Evolutionary conservation across 75 land plant genomes (phyloP).

Genomic region (Cunninghamia lanceolata): DNA sequence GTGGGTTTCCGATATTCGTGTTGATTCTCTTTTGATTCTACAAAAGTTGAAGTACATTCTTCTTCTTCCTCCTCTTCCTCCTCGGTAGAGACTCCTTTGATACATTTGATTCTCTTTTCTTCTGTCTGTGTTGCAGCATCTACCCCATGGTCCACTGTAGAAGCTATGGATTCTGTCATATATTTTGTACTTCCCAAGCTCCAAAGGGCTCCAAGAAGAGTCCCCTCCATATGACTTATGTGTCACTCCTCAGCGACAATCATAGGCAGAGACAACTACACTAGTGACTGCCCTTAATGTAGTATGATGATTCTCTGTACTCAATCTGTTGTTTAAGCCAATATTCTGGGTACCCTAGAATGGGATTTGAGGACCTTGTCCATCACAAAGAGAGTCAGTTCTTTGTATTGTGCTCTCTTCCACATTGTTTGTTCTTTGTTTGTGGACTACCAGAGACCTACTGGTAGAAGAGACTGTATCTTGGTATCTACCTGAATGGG

Average conservation of each 20-base stretch:
- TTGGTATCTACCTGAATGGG: no score
- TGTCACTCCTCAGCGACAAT: neutral
- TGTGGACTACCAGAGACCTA: no score
- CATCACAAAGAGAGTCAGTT: no score
- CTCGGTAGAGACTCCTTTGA: constrained; percentile 61
- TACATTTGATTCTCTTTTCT: constrained; percentile 37
- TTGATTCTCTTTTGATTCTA: neutral
- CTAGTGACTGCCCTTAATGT: neutral
- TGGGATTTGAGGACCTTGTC: no score
- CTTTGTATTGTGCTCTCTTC: no score
- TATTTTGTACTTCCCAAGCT: constrained; percentile 67
- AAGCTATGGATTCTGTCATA: constrained; percentile 39
- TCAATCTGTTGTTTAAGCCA: neutral
- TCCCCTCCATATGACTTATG: neutral
- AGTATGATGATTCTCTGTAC: neutral
- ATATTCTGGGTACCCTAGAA: neutral
- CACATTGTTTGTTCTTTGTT: no score
- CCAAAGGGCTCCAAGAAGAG: no score
- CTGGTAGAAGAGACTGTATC: no score
- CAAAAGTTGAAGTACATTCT: constrained; percentile 7
- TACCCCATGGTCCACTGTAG: constrained; percentile 18
- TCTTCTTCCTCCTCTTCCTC: constrained; percentile 23
- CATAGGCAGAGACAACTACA: neutral
- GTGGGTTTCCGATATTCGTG: constrained; percentile 11
- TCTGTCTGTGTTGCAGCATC: constrained; percentile 77